phyloP scores from a whole-genome alignment of 768 basidiomycete genomes.

The Mycena pura region DNA sequence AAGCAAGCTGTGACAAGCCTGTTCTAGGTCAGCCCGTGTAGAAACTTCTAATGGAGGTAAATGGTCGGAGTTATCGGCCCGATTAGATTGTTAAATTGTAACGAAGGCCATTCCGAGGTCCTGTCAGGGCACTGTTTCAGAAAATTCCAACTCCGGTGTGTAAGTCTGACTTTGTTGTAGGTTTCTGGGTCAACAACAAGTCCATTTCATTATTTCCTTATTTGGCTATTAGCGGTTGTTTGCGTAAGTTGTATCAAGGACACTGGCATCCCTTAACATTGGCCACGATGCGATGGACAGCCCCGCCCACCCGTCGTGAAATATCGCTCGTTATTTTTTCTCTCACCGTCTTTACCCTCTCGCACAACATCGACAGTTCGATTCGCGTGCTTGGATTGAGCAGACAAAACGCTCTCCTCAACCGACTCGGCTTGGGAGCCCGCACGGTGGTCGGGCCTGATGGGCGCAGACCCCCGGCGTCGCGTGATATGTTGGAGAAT shows the following conservation, averaged over 20 bases:
- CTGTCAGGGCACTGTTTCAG: too few species aligned
- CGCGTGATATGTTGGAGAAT: conserved; percentile 64
- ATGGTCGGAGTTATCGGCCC: too few species aligned
- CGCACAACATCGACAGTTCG: conserved; percentile 77
- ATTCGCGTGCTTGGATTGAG: conserved; percentile 59
- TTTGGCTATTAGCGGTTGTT: not conserved
- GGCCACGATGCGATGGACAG: conserved; percentile 61
- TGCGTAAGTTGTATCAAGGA: not conserved
- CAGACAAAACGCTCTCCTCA: conserved; percentile 45
- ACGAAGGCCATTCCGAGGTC: too few species aligned
- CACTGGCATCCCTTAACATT: not conserved
- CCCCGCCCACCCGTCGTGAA: conserved; percentile 78
- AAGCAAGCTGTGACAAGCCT: too few species aligned
- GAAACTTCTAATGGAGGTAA: too few species aligned
- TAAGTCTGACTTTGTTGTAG: too few species aligned
- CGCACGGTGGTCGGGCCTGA: conserved; percentile 48
- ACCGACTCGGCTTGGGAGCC: conserved; percentile 47
- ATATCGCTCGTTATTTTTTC: conserved; percentile 71
- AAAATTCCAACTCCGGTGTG: too few species aligned
- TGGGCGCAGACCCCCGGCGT: conserved; percentile 56
- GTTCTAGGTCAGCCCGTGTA: too few species aligned
- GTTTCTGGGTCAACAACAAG: too few species aligned
- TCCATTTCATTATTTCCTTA: conserved; percentile 15
- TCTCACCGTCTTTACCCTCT: conserved; percentile 68
- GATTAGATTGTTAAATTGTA: too few species aligned